Conservation (phyloP, 306 rosid genomes). For the Ceratonia siliqua region DNA sequence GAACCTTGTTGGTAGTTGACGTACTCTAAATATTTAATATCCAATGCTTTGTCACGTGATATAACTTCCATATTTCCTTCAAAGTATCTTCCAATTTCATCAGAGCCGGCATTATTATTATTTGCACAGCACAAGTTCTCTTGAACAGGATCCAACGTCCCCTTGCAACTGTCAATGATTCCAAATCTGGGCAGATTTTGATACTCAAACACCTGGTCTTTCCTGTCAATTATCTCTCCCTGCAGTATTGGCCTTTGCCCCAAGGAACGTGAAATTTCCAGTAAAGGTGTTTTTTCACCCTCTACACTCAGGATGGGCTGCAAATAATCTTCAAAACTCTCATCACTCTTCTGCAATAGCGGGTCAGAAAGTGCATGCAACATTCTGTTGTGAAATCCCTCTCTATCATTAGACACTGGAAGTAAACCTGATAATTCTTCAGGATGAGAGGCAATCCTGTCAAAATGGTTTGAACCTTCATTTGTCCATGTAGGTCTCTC, state of each 20-base stretch:
- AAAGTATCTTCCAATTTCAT: not conserved
- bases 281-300: constrained; percentile 43
- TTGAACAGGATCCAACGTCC: constrained; percentile 27
- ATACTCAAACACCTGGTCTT: constrained; percentile 28
- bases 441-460: constrained; percentile 40
- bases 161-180: constrained; percentile 28
- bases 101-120: constrained; percentile 30
- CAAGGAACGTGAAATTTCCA: constrained; percentile 42
- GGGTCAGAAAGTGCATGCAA: constrained; percentile 62
- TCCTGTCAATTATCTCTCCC: constrained; percentile 38
- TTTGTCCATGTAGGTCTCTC: constrained; percentile 41
- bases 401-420: constrained; percentile 41
- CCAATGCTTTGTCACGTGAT: constrained; percentile 29
- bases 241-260: constrained; percentile 40
- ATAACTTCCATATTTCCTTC: constrained; percentile 37
- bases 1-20: constrained; percentile 41
- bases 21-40: constrained; percentile 35
- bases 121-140: constrained; percentile 40
- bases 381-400: constrained; percentile 44
- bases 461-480: constrained; percentile 47
- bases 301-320: constrained; percentile 30
- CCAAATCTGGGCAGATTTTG: constrained; percentile 37
- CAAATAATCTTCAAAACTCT: constrained; percentile 40
- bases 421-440: constrained; percentile 33
- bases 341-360: constrained; percentile 47